Percentiles rank a stretch among this genome's conserved stretches.
phyloP scores from a whole-genome alignment of 495 filamentous ascomycete genomes.

The Aspergillus sclerotioniger region DNA sequence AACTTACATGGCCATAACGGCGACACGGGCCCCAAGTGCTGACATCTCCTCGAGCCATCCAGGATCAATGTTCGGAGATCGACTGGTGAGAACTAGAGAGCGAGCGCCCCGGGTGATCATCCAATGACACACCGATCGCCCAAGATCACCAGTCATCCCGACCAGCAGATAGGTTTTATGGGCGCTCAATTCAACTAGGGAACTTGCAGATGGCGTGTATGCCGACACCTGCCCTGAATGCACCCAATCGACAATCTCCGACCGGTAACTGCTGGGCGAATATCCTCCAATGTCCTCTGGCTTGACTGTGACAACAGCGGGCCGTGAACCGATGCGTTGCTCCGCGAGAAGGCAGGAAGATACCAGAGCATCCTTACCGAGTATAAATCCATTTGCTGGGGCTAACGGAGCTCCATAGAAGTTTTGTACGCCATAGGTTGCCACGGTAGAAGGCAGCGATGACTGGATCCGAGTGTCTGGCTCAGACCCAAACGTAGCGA shows the following conservation, averaged over 20 bases:
- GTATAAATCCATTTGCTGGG: no score
- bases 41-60: constrained; percentile 33
- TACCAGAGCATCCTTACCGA: no score
- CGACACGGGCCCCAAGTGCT: constrained; percentile 1
- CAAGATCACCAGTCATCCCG: constrained; percentile 27
- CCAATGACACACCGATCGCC: constrained; percentile 26
- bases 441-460: no score
- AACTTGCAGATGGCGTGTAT: constrained; percentile 9
- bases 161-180: constrained; percentile 26
- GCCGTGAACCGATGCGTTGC: neutral
- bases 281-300: neutral
- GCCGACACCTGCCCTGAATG: neutral
- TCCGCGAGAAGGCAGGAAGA: no score
- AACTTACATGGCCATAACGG: constrained; percentile 9
- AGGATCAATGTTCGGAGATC: constrained; percentile 45
- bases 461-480: no score
- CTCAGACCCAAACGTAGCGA: no score
- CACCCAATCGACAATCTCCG: constrained; percentile 20
- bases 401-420: no score
- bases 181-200: constrained; percentile 14
- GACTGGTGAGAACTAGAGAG: constrained; percentile 38
- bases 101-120: constrained; percentile 21
- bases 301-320: neutral
- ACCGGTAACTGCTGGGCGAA: neutral
- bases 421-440: no score